Evolutionary conservation across 2,329 filamentous ascomycete species (phyloP).

Genomic region (Colletotrichum tanaceti): DNA sequence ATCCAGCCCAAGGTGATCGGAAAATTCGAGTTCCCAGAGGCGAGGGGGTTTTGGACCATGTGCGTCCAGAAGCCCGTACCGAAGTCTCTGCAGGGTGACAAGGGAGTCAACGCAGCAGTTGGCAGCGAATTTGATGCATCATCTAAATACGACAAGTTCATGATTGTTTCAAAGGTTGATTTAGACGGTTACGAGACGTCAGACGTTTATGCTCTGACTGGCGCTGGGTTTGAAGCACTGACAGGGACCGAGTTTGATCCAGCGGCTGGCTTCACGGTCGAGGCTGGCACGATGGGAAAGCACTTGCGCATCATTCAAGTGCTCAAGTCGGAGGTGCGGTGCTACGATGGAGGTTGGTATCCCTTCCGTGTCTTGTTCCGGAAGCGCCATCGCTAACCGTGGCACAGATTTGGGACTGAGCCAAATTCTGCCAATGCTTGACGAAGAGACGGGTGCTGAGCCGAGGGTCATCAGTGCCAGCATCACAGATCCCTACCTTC

Average conservation of each 20-base stretch:
- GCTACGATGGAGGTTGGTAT: slow-evolving; percentile 85
- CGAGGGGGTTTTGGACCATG: slow-evolving; percentile 84
- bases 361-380: slow-evolving; percentile 13
- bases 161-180: slow-evolving; percentile 82
- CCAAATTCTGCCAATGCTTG: slow-evolving; percentile 92
- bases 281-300: slow-evolving; percentile 84
- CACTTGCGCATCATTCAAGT: slow-evolving; percentile 88
- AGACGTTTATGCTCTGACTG: slow-evolving; percentile 81
- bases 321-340: slow-evolving; percentile 85
- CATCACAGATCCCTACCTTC: slow-evolving; percentile 86
- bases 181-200: slow-evolving; percentile 79
- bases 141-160: slow-evolving; percentile 78
- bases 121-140: slow-evolving; percentile 68
- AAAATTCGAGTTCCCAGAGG: slow-evolving; percentile 77
- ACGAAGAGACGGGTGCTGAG: slow-evolving; percentile 88
- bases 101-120: slow-evolving; percentile 61
- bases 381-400: slow-evolving; percentile 13
- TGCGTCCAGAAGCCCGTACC: slow-evolving; percentile 74
- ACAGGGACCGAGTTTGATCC: slow-evolving; percentile 91
- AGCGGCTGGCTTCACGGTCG: slow-evolving; percentile 86
- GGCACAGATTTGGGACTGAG: slow-evolving; percentile 80
- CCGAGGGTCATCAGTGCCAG: slow-evolving; percentile 82
- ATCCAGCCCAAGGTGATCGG: slow-evolving; percentile 79
- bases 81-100: slow-evolving; percentile 66
- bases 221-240: slow-evolving; percentile 78